Evolutionary conservation across 495 filamentous ascomycete genomes (phyloP).

Genomic region (Penicillium canariense): DNA sequence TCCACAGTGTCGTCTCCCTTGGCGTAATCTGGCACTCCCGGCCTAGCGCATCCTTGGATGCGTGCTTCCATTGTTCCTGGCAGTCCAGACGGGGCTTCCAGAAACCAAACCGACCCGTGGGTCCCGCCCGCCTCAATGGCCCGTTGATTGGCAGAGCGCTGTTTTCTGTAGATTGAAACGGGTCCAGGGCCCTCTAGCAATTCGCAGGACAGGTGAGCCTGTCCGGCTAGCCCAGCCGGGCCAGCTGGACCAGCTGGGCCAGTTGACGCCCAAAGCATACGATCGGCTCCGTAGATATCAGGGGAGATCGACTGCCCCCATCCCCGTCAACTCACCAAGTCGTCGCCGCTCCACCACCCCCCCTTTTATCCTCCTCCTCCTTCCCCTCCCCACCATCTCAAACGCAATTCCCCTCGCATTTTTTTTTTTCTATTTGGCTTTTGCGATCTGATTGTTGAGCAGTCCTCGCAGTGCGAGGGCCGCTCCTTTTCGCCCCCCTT

Average conservation of each 20-base stretch:
- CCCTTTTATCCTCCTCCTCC: conserved; percentile 14
- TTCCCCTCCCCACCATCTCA: conserved; percentile 7
- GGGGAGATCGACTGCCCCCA: too few species aligned
- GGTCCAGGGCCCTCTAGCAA: neutral
- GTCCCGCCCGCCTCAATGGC: neutral
- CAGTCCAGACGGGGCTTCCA: conserved; percentile 1
- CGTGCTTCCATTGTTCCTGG: too few species aligned
- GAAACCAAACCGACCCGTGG: conserved; percentile 7
- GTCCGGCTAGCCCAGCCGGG: too few species aligned
- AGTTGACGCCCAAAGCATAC: too few species aligned
- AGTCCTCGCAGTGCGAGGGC: conserved; percentile 32
- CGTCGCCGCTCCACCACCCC: conserved; percentile 1
- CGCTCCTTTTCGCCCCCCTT: conserved; percentile 13
- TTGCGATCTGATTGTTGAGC: conserved; percentile 11
- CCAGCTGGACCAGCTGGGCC: too few species aligned
- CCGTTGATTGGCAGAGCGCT: conserved; percentile 20
- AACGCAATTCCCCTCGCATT: conserved; percentile 2
- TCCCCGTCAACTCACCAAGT: too few species aligned
- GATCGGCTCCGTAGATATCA: too few species aligned
- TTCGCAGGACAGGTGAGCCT: too few species aligned
- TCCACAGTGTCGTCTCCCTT: too few species aligned
- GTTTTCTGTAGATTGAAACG: conserved; percentile 31
- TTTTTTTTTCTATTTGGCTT: neutral
- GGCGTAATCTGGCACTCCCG: too few species aligned
- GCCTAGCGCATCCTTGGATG: too few species aligned